phyloP scores from a whole-genome alignment of 2,329 filamentous ascomycete genomes.

The Microcyclospora pomicola region DNA sequence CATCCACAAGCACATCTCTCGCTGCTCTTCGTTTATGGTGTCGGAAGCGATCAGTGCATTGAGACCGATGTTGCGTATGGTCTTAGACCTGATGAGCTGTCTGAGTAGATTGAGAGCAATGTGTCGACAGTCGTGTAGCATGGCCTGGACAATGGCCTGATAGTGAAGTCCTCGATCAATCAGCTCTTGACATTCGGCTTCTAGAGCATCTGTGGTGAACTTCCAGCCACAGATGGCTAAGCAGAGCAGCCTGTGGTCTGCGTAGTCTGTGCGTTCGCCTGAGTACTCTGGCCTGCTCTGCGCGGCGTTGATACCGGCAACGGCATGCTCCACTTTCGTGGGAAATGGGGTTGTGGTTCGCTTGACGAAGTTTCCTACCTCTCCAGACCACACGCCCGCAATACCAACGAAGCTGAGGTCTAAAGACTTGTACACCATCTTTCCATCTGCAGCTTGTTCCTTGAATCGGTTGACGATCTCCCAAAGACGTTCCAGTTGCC shows the following conservation, averaged over 20 bases:
- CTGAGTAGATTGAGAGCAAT: slow-evolving; percentile 58
- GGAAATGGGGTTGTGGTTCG: slow-evolving; percentile 12
- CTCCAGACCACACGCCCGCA: slow-evolving; percentile 51
- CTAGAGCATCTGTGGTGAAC: slow-evolving; percentile 39
- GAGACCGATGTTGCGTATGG: slow-evolving; percentile 43
- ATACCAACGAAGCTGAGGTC: slow-evolving; percentile 68
- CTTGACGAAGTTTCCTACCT: slow-evolving; percentile 37
- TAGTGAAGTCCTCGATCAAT: slow-evolving; percentile 47
- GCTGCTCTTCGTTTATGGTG: slow-evolving; percentile 42
- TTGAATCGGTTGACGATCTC: slow-evolving; percentile 57
- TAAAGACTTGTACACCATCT: slow-evolving; percentile 54
- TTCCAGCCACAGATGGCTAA: slow-evolving; percentile 64
- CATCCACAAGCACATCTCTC: slow-evolving; percentile 48
- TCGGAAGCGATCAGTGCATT: slow-evolving; percentile 35
- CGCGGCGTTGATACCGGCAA: slow-evolving; percentile 50
- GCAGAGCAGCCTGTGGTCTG: slow-evolving; percentile 60
- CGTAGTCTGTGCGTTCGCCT: slow-evolving; percentile 48
- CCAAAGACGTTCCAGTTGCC: slow-evolving; percentile 69
- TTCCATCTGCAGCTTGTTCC: slow-evolving; percentile 48
- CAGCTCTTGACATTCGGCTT: slow-evolving; percentile 35
- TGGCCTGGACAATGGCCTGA: slow-evolving; percentile 60
- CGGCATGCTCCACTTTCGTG: slow-evolving; percentile 26
- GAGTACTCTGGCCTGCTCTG: slow-evolving; percentile 49
- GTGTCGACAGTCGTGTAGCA: slow-evolving; percentile 57
- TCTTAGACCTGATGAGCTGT: slow-evolving; percentile 50